Percentiles rank a stretch among this genome's conserved stretches.
Evolutionary conservation across 768 basidiomycete species (phyloP).

Genomic region (Rickenella mellea): DNA sequence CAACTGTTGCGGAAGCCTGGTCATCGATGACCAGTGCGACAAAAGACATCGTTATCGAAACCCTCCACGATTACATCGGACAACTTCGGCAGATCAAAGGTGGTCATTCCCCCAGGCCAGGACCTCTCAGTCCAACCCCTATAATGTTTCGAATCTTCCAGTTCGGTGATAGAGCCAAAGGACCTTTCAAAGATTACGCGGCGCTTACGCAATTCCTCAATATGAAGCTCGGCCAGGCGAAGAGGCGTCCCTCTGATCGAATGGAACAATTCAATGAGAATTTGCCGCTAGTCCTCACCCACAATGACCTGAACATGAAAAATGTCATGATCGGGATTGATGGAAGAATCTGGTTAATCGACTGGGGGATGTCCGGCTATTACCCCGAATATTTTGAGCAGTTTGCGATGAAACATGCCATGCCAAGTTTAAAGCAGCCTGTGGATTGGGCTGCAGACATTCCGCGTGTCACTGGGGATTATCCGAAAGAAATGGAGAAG

Average conservation of each 20-base stretch:
- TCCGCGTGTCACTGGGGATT: too few relatives aligned
- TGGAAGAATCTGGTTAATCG: conserved; percentile 21
- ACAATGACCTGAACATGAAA: conserved; percentile 18
- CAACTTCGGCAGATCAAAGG: conserved; percentile 14
- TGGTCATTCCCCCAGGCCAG: neutral
- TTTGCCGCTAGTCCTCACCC: conserved; percentile 15
- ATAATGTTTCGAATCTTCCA: too few relatives aligned
- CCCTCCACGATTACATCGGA: conserved; percentile 17
- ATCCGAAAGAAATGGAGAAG: too few relatives aligned
- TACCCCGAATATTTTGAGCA: conserved; percentile 20
- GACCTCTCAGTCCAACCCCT: too few relatives aligned
- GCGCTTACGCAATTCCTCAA: too few relatives aligned
- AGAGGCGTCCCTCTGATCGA: too few relatives aligned
- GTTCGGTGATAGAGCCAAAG: too few relatives aligned
- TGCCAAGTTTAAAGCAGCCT: too few relatives aligned
- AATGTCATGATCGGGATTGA: conserved; percentile 19
- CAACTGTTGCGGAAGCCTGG: conserved; percentile 17
- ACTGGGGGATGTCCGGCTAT: conserved; percentile 19
- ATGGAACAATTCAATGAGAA: conserved; percentile 10
- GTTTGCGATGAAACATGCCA: conserved; percentile 8
- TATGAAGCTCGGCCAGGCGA: too few relatives aligned
- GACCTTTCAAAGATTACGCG: too few relatives aligned
- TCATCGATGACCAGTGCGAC: conserved; percentile 10
- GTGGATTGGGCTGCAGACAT: too few relatives aligned
- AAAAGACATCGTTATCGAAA: conserved; percentile 18